Base-by-base conservation (phyloP, 2,329 filamentous ascomycete genomes). In the Aspergillus quadricinctus region DNA sequence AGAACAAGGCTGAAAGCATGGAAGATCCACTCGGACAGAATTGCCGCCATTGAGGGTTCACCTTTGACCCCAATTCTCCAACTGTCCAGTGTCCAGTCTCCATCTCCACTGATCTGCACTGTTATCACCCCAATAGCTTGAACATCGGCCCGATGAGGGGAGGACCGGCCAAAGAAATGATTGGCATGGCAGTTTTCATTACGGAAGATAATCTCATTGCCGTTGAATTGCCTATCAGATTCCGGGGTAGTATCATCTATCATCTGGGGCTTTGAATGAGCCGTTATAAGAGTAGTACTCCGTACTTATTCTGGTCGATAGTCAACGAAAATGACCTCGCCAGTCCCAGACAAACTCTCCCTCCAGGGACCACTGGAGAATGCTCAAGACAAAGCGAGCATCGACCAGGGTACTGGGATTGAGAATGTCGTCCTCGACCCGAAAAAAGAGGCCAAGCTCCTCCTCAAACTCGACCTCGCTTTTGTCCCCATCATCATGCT, bases 401-500 rank as follows among this genome's bases (percentile, higher is more conserved):
- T 63, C 10, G 60, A 61, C 31, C 14, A 7, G 31, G 31, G 31
- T 14, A 37, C 17, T 7, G 67, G 63, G 19, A 53, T 60, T 27
- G 54, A 62, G 2, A 64, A 70, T 45, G 57, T 69, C 21, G 60
- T 64, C 7, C 63, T 82, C 19, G 79, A 82, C 57, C 71, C 74
- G 1, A 70, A 64, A 21, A 77, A 76, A 53, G 80, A 82, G 63
- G 69, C 65, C 50, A 77, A 72, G 53, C 67, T 82, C 2, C 72
- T 82, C 4, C 65, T 70, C 21, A 81, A 81, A 57, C 68, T 82
- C 10, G 80, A 82, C 54, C 48, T 76, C 3, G 73, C 73, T 3
- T 77, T 82, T 51, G 75, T 77, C 4, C 80, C 80, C 0, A 77
- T 83, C 54, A 80, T 84, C 56, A 83, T 82, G 76, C 67, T 82